These are phyloP conservation scores for Corynascus novoguineensis DNA, from an alignment of 495 filamentous ascomycete genomes.

Conservation along the genomic window DNA sequence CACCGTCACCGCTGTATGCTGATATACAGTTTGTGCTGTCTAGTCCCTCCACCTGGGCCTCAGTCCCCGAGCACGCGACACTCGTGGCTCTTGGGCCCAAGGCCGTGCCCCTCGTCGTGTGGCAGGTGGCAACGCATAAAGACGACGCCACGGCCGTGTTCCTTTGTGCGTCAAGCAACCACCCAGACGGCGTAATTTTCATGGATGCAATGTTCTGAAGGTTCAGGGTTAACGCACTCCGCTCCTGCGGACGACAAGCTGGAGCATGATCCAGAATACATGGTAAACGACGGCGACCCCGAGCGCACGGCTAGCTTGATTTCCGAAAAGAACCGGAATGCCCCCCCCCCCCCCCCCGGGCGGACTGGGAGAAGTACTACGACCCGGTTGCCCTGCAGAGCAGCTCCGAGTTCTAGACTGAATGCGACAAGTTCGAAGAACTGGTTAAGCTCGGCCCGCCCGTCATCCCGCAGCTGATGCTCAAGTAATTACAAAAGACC, in stretches of 20 bases:
- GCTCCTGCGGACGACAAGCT: not conserved
- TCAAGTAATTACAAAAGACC: not conserved
- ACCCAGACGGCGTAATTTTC: too few species aligned
- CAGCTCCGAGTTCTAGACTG: not conserved
- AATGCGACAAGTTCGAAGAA: not conserved
- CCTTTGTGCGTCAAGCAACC: not conserved
- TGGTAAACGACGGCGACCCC: not conserved
- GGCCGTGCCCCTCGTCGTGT: not conserved
- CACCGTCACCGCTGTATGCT: not conserved
- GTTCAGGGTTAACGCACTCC: not conserved
- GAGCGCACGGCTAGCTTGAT: not conserved
- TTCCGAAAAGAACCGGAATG: not conserved
- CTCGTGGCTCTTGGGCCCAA: not conserved
- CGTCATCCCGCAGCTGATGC: conserved; percentile 1
- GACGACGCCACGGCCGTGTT: not conserved
- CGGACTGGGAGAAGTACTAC: not conserved
- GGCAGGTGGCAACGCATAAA: not conserved
- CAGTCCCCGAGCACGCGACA: not conserved
- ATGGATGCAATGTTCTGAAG: not conserved
- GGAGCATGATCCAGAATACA: not conserved
- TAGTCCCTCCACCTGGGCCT: not conserved
- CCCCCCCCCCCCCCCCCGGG: too few species aligned
- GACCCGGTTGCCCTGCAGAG: not conserved
- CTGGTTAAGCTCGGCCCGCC: not conserved
- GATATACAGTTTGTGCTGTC: not conserved